Evolutionary conservation across 2,329 filamentous ascomycete species (phyloP), one percentile per base, ranked within the genome.

Genomic region (Stagonosporopsis vannaccii): DNA sequence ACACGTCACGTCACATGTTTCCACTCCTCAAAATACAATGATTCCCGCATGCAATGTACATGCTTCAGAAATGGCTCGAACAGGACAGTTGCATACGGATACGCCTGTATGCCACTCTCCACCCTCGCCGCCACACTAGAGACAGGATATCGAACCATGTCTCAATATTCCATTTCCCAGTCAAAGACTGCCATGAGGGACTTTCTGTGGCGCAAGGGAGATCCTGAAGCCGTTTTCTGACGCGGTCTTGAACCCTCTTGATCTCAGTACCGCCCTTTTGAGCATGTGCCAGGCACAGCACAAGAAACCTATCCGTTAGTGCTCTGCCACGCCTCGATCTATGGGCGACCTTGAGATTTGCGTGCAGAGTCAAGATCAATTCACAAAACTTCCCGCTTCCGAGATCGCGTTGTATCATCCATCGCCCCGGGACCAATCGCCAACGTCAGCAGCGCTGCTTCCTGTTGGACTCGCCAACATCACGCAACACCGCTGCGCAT

Each of bases 141-240:
- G 20, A 32, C 36, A 33, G n/a, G 50, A 61, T 45, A 55, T 47
- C 60, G 56, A 59, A 46, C 23, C 4, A 35, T 61, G 61, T 66
- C 55, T 69, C 64, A 64, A 51, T 58, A 61, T 61, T 44, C 43
- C 58, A 68, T 69, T 42, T 64, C 50, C 53, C 43, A 50, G 51
- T 32, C 15, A 30, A 23, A 30, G n/a, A 9, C 15, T 11, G 13
- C 13, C 9, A 22, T 35, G 25, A 43, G 11, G 4, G 23, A 23
- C n/a, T 22, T 22, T 39, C 4, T 30, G 15, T 12, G 41, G 20
- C 28, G 20, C 23, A 23, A 33, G 15, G 12, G 26, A 33, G 17
- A 30, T 32, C 8, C 17, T 13, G 13, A 46, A 22, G 15, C 20
- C 17, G 11, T 17, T 26, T 20, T 28, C 17, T n/a, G 15, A 26